phyloP scores from a whole-genome alignment of 2,329 filamentous ascomycete genomes.

The Epichloe bromicola region DNA sequence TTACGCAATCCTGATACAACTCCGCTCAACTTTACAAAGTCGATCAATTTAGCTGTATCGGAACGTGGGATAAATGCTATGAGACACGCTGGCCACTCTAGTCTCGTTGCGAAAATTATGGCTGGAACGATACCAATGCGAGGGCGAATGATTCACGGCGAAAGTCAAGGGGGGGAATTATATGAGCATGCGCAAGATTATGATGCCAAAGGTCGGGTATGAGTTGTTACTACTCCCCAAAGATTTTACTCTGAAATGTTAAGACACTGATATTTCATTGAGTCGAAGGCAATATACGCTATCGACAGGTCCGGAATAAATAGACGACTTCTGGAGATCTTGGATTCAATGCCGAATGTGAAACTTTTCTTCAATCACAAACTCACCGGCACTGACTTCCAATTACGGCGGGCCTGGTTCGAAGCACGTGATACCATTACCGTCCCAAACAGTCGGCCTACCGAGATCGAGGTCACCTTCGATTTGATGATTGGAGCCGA shows the following conservation, averaged over 20 bases:
- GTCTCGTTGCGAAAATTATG: slow-evolving; percentile 62
- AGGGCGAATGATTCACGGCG: slow-evolving; percentile 90
- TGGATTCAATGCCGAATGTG: slow-evolving; percentile 79
- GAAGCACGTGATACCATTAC: slow-evolving; percentile 38
- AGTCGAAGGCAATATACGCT: slow-evolving; percentile 62
- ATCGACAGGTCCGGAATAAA: slow-evolving; percentile 79
- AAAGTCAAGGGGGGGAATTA: slow-evolving; percentile 49
- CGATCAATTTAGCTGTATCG: slow-evolving; percentile 93
- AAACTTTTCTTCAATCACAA: slow-evolving; percentile 90
- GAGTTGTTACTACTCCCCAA: slow-evolving; percentile 12
- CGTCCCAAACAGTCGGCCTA: slow-evolving; percentile 30
- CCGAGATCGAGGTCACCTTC: slow-evolving; percentile 73
- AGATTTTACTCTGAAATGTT: background rate
- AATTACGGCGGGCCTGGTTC: slow-evolving; percentile 71
- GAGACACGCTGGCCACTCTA: slow-evolving; percentile 50
- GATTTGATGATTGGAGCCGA: slow-evolving; percentile 92
- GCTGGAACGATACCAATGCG: slow-evolving; percentile 79
- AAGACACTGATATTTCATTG: slow-evolving; percentile 4
- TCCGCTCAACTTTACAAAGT: slow-evolving; percentile 90
- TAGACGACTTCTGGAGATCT: slow-evolving; percentile 65
- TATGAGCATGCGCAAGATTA: slow-evolving; percentile 81
- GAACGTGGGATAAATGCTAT: slow-evolving; percentile 89
- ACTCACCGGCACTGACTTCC: slow-evolving; percentile 79
- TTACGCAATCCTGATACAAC: slow-evolving; percentile 70
- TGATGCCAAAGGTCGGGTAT: slow-evolving; percentile 73